Evolutionary conservation across 805 yeast genomes (phyloP), one percentile per base, ranked within the genome.

Genomic region (Middelhovenomyces tepae): DNA sequence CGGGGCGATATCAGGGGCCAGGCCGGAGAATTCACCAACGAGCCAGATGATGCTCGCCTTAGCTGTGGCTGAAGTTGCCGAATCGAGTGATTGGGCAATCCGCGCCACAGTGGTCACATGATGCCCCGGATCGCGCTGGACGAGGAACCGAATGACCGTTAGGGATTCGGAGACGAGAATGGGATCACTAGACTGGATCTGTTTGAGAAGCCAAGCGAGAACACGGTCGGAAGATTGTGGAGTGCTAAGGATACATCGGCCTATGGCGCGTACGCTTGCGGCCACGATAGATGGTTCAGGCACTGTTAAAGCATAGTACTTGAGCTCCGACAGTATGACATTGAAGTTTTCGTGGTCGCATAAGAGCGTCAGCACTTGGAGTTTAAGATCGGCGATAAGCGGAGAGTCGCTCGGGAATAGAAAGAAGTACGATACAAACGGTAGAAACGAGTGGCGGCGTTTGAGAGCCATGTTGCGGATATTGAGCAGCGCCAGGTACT

Each of bases 41-140:
- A 89, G 65, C 97, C 97, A 91, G 5, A 89, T 67, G 7, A 87
- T 76, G 29, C 89, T 80, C 1, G 94, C 85, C 43, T 76, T 73
- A 0, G 97, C 93, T 11, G 59, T 41, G 1, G 54, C 37, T 3
- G 46, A 50, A 10, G 42, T 37, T 4, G 43, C 29, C 26, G 7
- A 32, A 23, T 27, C 41, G 16, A 34, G 40, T 25, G 16, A 32
- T 9, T 45, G 44, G 1, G 70, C 60, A 11, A 84, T 58, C 34
- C 69, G 67, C 19, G 73, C 64, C 9, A 80, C 67, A 1, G 78
- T 70, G 20, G 66, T 65, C 20, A 73, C 54, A 38, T 82, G 71
- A 14, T 60, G 64, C 19, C 57, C 51, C 5, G 79, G 71, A 37
- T 74, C 62, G 41, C 67, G 69, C 51, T 83, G 93, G 22, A 86